Percentiles rank a stretch among this genome's conserved stretches.
phyloP scores from a whole-genome alignment of 176 grass and related monocot genomes.

The Bolboschoenus planiculmis region DNA sequence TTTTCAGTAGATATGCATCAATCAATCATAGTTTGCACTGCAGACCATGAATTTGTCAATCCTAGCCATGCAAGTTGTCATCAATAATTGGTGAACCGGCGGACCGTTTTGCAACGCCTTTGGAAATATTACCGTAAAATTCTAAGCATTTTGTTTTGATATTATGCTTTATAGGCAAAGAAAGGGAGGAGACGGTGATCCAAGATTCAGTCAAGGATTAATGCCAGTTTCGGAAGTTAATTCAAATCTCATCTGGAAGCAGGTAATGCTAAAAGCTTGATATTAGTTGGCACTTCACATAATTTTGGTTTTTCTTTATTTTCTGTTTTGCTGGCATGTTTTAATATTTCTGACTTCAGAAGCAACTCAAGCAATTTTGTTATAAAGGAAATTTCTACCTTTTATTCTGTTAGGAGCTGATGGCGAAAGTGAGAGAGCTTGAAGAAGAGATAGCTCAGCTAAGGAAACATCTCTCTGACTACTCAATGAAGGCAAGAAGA shows the following conservation, averaged over 20 bases:
- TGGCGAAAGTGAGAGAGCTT: slow-evolving; percentile 52
- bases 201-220: slow-evolving; percentile 45
- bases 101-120: no score
- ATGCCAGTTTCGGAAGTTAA: slow-evolving; percentile 49
- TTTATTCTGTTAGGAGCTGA: slow-evolving; percentile 51
- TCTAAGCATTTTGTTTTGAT: not conserved
- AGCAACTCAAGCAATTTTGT: not conserved
- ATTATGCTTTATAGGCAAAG: slow-evolving; percentile 31
- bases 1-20: not conserved
- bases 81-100: no score
- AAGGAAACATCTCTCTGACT: slow-evolving; percentile 73
- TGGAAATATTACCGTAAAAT: not conserved
- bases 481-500: slow-evolving; percentile 55
- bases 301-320: slow-evolving; percentile 22
- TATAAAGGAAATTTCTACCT: not conserved
- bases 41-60: not conserved
- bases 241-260: slow-evolving; percentile 64
- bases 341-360: slow-evolving; percentile 1
- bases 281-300: not conserved
- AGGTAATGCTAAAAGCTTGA: slow-evolving; percentile 34
- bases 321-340: not conserved
- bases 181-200: slow-evolving; percentile 63
- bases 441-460: slow-evolving; percentile 86
- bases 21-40: not conserved
- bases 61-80: not conserved